Evolutionary conservation across 495 filamentous ascomycete species (phyloP), one percentile per base, ranked within the genome.

Genomic region (Penicillium riverlandense): DNA sequence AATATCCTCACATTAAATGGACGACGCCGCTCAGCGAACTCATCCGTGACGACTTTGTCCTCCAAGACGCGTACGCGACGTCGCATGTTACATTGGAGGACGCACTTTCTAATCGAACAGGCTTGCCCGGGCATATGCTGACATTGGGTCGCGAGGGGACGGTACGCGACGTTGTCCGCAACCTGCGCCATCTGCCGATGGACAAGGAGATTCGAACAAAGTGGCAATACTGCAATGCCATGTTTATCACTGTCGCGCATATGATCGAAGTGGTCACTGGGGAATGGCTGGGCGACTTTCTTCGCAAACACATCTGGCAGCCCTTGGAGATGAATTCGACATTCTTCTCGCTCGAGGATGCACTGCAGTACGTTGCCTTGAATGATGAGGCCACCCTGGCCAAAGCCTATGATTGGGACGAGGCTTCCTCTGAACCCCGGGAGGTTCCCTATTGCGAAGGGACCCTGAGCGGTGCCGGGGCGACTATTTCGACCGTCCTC

Each of bases 171-270:
- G 48, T 67, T 3, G 64, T 67, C 7, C 54, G 73, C 7, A 58
- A 41, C n/a, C 37, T 80, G 37, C 53, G 75, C 4, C 44, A 74
- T 52, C 48, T 78, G 16, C 68, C 65, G 2, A 40, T 70, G 32
- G 67, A 52, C 0, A 50, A 59, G 11, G 60, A 65, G 40, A 61
- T 66, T 6, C 58, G 77, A 1, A 63, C 55, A 7, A 52, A 11
- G 15, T 78, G 52, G 38, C 66, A 70, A 33, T 82, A 80, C 46
- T 73, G 66, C 57, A 80, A 80, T 38, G 45, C 69, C 37, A 76
- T 78, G 72, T 82, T 56, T 47, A 63, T 69, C 41, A 61, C 61
- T 4, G 61, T 66, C 1, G 48, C 66, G 35, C 65, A 76, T 48
- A 52, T 57, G 11, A 45, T 79, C 11, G 49, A 59, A 8, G 37